These are phyloP conservation scores for Pyrenula massariospora DNA, from an alignment of 495 filamentous ascomycete species.

Conservation along the genomic window DNA sequence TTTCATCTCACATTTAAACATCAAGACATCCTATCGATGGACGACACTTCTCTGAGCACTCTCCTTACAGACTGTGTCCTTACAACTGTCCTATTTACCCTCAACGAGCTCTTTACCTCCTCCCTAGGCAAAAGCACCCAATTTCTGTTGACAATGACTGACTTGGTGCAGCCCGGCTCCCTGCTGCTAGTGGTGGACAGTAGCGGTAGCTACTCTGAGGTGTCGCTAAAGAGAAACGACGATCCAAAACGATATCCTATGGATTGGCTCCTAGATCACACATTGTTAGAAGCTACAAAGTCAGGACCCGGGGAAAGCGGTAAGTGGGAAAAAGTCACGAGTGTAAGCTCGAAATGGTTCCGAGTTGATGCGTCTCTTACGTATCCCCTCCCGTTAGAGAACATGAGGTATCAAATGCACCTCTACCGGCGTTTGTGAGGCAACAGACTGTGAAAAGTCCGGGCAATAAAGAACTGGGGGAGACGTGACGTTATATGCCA, in stretches of 20 bases:
- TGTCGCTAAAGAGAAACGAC: conserved; percentile 39
- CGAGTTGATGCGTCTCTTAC: conserved; percentile 51
- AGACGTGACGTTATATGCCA: background rate
- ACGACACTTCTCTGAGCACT: conserved; percentile 22
- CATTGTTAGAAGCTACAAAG: conserved; percentile 43
- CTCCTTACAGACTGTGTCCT: conserved; percentile 35
- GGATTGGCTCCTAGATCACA: conserved; percentile 83
- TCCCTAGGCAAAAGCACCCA: conserved; percentile 62
- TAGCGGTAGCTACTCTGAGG: conserved; percentile 79
- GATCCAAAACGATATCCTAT: conserved; percentile 66
- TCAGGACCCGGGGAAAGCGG: conserved; percentile 5
- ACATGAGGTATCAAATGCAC: conserved; percentile 91
- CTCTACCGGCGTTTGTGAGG: conserved; percentile 44
- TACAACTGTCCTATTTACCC: conserved; percentile 80
- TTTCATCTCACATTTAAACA: conserved; percentile 43
- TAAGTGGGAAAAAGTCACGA: conserved; percentile 60
- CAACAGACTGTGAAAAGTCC: too few species aligned
- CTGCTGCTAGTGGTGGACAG: conserved; percentile 83
- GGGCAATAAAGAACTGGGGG: too few species aligned
- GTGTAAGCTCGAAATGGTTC: conserved; percentile 76
- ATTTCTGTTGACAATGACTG: conserved; percentile 56
- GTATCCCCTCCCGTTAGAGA: conserved; percentile 80
- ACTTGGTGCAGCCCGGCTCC: conserved; percentile 39
- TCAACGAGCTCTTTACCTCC: conserved; percentile 85
- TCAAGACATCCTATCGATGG: conserved; percentile 48